Percentiles rank a stretch among this genome's conserved stretches.
These are phyloP conservation scores for Sclerotinia glacialis DNA, from an alignment of 2,329 filamentous ascomycete species.

Conservation along the genomic window DNA sequence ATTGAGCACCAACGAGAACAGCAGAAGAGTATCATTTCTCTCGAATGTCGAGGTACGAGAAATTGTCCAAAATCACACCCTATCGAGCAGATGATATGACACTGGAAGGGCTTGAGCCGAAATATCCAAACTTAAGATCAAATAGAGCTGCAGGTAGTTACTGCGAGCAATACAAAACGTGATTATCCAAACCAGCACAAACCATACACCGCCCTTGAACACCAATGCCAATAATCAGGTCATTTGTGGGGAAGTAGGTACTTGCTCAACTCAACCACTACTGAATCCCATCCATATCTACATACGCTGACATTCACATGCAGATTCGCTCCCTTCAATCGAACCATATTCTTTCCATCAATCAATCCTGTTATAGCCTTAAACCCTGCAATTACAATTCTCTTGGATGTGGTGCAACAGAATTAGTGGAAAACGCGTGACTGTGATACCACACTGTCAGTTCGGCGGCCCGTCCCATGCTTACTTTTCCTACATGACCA, in stretches of 20 bases:
- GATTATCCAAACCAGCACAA: too few relatives aligned
- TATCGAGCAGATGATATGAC: background rate
- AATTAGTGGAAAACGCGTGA: slow-evolving; percentile 1
- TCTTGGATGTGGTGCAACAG: background rate
- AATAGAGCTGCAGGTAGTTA: background rate
- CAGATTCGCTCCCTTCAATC: background rate
- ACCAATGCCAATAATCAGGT: background rate
- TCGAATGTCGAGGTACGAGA: background rate
- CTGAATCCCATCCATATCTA: background rate
- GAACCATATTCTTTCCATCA: background rate
- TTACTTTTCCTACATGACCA: background rate
- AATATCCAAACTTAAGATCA: background rate
- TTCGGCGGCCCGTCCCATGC: background rate
- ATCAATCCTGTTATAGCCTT: background rate
- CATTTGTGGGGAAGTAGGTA: background rate
- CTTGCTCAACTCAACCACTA: background rate
- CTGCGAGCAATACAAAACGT: background rate
- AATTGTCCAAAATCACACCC: background rate
- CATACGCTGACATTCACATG: background rate
- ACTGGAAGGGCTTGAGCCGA: background rate
- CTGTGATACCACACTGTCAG: background rate
- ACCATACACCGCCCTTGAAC: background rate
- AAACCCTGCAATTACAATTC: background rate
- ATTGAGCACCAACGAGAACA: background rate
- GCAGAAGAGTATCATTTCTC: background rate